These are phyloP conservation scores for Salix exigua DNA, from an alignment of 345 rosid species.

Conservation along the genomic window DNA sequence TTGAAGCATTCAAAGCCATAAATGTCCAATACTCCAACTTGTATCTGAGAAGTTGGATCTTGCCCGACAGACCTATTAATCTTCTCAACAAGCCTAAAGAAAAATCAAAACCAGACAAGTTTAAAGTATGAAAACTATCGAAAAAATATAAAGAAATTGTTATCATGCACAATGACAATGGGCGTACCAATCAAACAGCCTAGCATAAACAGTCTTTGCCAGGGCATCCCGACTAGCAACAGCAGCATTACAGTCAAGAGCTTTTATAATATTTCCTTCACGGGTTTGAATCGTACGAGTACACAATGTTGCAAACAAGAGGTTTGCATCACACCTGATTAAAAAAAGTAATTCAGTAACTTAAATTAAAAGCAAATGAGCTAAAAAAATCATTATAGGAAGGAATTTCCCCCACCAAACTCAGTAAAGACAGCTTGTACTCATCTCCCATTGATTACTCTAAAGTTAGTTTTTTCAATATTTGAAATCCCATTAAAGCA, in stretches of 20 bases:
- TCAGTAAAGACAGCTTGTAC: background rate
- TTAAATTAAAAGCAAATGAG: background rate
- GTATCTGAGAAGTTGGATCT: constrained; percentile 61
- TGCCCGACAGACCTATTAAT: constrained; percentile 92
- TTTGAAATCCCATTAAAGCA: background rate
- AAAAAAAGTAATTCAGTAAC: constrained; percentile 11
- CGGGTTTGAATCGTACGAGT: constrained; percentile 94
- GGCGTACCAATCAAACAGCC: constrained; percentile 88
- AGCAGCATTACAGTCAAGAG: constrained; percentile 91
- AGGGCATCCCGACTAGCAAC: constrained; percentile 91
- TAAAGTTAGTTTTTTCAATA: too few species aligned
- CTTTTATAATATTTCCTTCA: constrained; percentile 87
- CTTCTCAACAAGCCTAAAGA: constrained; percentile 85
- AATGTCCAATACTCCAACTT: constrained; percentile 94
- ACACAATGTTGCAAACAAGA: constrained; percentile 70
- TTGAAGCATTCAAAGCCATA: constrained; percentile 97
- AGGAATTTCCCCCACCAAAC: background rate
- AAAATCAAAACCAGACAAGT: constrained; percentile 16
- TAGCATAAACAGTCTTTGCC: constrained; percentile 91
- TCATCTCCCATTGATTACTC: too few species aligned
- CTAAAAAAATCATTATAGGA: background rate
- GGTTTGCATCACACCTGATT: constrained; percentile 76
- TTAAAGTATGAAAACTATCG: background rate
- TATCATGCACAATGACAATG: constrained; percentile 8
- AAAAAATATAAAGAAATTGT: constrained; percentile 6